A percentile compares a stretch with the other conserved stretches of the same genome.
Evolutionary conservation across 2,329 filamentous ascomycete genomes (phyloP).

Genomic region (Berkeleyomyces rouxiae): DNA sequence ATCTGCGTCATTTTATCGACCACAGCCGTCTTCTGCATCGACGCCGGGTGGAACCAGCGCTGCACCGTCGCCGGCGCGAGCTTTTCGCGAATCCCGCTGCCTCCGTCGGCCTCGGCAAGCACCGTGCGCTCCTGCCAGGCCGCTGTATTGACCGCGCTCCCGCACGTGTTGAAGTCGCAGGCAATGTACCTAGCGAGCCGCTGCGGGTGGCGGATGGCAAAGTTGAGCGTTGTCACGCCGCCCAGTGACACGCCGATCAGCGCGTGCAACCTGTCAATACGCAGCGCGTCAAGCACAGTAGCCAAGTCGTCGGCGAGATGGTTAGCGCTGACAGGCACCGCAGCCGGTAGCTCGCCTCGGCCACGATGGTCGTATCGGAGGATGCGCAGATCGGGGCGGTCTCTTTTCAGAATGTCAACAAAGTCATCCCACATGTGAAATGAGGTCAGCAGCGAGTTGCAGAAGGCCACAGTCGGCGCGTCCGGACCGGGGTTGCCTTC

Average conservation of each 20-base stretch:
- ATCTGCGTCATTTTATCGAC: constrained; percentile 46
- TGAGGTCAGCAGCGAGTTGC: constrained; percentile 66
- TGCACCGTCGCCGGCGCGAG: constrained; percentile 56
- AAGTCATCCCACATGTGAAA: constrained; percentile 70
- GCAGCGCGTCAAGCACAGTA: constrained; percentile 48
- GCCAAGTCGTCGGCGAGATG: constrained; percentile 52
- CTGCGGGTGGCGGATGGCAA: constrained; percentile 48
- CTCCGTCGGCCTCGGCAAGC: constrained; percentile 41
- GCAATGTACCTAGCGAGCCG: constrained; percentile 46
- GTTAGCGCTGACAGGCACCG: constrained; percentile 40
- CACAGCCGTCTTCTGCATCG: constrained; percentile 27
- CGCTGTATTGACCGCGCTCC: constrained; percentile 55
- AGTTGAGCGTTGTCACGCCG: constrained; percentile 60
- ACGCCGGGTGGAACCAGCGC: constrained; percentile 59
- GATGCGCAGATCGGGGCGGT: constrained; percentile 51
- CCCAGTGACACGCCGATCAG: constrained; percentile 68
- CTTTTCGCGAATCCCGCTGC: constrained; percentile 40
- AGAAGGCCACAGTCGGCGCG: constrained; percentile 58
- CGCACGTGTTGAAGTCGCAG: constrained; percentile 63
- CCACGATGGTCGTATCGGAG: constrained; percentile 67
- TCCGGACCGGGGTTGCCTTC: constrained; percentile 51
- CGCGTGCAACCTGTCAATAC: constrained; percentile 47
- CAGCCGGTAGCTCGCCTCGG: constrained; percentile 34
- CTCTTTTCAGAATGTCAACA: constrained; percentile 40
- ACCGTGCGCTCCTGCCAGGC: constrained; percentile 66